Percentiles rank a stretch among this genome's conserved stretches.
phyloP scores from a whole-genome alignment of 1,284 basidiomycete species.

The Cutaneotrichosporon sp. region DNA sequence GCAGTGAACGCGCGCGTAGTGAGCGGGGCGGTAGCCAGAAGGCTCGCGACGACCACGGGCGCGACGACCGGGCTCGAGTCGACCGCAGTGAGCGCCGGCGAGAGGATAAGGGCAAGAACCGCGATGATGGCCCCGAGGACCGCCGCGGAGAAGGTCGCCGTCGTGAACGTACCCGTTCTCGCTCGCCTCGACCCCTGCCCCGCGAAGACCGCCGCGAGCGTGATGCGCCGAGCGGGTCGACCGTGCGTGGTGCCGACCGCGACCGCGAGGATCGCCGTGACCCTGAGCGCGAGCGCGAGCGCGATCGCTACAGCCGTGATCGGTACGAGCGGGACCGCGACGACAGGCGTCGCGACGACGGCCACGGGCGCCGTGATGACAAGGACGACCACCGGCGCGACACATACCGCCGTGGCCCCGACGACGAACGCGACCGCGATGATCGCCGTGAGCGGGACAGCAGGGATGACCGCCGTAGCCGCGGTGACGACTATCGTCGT shows the following conservation, averaged over 20 bases:
- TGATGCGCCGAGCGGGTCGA: not conserved
- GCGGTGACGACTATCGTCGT: not conserved
- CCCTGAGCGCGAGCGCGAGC: conserved; percentile 2
- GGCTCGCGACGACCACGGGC: not conserved
- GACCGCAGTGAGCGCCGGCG: not conserved
- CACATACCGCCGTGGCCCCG: too few species aligned
- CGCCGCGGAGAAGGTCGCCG: too few species aligned
- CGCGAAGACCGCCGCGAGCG: not conserved
- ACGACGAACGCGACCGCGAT: too few species aligned
- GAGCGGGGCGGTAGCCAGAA: not conserved
- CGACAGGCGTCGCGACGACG: not conserved
- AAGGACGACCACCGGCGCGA: not conserved
- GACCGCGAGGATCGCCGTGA: not conserved
- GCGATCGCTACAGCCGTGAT: not conserved
- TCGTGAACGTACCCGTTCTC: too few species aligned
- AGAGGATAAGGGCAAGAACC: not conserved
- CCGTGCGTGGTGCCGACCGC: too few species aligned
- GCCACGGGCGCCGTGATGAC: not conserved
- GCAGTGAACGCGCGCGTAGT: not conserved
- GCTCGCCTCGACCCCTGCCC: not conserved
- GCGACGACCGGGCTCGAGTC: conserved; percentile 2
- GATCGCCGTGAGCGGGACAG: too few species aligned
- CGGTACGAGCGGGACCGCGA: not conserved
- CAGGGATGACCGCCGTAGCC: not conserved
- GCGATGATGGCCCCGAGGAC: not conserved